A percentile compares a stretch with the other conserved stretches of the same genome.
These are phyloP conservation scores for Lagerstroemia fauriei DNA, from an alignment of 441 rosid species.

Conservation along the genomic window DNA sequence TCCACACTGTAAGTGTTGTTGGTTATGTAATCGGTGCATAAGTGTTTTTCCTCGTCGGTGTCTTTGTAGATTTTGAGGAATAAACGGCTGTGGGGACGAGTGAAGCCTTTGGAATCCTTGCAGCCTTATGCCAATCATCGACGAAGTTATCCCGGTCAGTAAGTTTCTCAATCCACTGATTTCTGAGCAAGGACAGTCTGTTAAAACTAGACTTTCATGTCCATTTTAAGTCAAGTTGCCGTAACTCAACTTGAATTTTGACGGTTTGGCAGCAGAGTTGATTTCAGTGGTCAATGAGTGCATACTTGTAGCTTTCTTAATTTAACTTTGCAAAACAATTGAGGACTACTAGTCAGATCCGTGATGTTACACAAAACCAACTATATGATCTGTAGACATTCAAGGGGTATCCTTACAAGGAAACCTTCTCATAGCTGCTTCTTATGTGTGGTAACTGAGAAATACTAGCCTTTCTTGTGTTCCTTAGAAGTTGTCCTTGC, in stretches of 20 bases:
- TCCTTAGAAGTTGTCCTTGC: background rate
- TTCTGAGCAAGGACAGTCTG: background rate
- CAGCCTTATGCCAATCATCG: slow-evolving; percentile 94
- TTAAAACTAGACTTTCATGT: background rate
- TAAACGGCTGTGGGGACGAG: slow-evolving; percentile 77
- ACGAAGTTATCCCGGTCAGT: slow-evolving; percentile 48
- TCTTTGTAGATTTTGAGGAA: slow-evolving; percentile 54
- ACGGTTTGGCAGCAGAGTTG: background rate
- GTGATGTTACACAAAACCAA: too few species aligned
- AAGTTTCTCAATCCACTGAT: background rate
- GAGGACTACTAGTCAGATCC: too few species aligned
- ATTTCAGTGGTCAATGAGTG: too few species aligned
- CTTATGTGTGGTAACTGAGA: background rate
- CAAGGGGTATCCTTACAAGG: background rate
- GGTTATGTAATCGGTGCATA: slow-evolving; percentile 27
- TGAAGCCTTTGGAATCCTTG: slow-evolving; percentile 70
- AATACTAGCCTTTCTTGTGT: background rate
- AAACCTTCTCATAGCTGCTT: background rate
- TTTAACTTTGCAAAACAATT: too few species aligned
- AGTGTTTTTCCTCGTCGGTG: slow-evolving; percentile 15
- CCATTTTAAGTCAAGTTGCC: background rate
- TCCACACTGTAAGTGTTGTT: too few species aligned
- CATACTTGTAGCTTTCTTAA: too few species aligned
- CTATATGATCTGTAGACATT: too few species aligned
- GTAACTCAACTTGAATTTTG: background rate